Evolutionary conservation across 1,139 yeast genomes (phyloP), one percentile per base, ranked within the genome.

Genomic region (Pichia inconspicua): DNA sequence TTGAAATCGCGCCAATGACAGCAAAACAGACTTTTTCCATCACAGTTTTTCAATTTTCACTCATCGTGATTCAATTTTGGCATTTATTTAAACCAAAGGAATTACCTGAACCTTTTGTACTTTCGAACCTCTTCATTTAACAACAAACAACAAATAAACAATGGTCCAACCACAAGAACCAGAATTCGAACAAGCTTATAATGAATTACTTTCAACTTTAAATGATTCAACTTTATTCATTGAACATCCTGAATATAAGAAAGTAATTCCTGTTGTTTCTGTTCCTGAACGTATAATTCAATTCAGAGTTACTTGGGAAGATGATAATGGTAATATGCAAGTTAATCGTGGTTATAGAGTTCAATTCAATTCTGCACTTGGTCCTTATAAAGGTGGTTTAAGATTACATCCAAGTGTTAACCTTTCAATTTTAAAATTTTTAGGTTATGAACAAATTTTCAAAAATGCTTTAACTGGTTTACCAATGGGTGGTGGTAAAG

Each of bases 401-500:
- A 83, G 98, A 73, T 85, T 92, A 82, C 97, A 92, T 76, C 97
- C 97, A 62, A 77, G 95, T 51, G 98, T 92, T 61, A 92, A 89
- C 73, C 79, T 92, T 65, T 88, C 97, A 49, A 86, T 92, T 68
- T 79, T 92, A 68, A 92, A 92, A 75, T 92, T 92, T 72, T 79
- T 92, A 66, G 98, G 97, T 66, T 92, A 87, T 69, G 98, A 92
- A 77, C 98, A 92, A 75, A 89, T 89, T 70, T 92, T 92, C 80
- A 92, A 92, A 80, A 92, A 92, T 68, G 97, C 98, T 48, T 78
- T 92, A 65, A 92, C 98, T 61, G 97, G 97, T 63, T 79, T 90
- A 64, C 80, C 84, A 79, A 89, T 92, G 86, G 98, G 98, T 69
- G 98, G 98, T 77, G 98, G 96, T 74, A 92, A 92, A 72, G 98